phyloP scores from a whole-genome alignment of 345 rosid species.

The Rhizophora mangle region DNA sequence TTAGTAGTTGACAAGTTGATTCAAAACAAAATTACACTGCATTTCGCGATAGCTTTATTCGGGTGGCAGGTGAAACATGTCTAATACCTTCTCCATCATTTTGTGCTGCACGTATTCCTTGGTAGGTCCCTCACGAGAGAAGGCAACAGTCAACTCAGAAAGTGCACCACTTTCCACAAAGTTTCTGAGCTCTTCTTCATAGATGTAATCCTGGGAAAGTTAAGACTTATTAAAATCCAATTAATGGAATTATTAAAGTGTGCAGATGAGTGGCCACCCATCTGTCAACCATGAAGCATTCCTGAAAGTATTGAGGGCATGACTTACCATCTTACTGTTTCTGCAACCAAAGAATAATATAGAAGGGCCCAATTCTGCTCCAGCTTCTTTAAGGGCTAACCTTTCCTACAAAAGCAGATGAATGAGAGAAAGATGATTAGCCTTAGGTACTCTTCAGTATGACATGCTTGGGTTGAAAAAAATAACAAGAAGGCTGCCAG shows the following conservation, averaged over 20 bases:
- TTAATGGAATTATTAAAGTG: background rate
- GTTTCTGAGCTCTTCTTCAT: conserved; percentile 76
- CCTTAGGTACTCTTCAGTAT: background rate
- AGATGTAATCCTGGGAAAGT: conserved; percentile 70
- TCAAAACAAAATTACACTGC: background rate
- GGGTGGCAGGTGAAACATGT: conserved; percentile 15
- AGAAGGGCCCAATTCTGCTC: conserved; percentile 76
- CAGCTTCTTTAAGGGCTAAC: conserved; percentile 64
- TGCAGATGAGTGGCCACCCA: background rate
- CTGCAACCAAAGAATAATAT: conserved; percentile 92
- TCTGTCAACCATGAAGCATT: background rate
- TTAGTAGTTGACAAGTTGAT: background rate
- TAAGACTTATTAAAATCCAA: background rate
- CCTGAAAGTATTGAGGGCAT: conserved; percentile 1
- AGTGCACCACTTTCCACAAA: conserved; percentile 65
- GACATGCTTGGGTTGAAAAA: background rate
- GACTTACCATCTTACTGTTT: conserved; percentile 67
- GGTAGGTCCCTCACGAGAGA: conserved; percentile 89
- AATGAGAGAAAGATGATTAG: conserved; percentile 1
- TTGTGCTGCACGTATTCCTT: conserved; percentile 97
- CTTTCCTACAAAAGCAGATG: conserved; percentile 57
- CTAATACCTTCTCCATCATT: conserved; percentile 66
- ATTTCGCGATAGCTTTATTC: background rate
- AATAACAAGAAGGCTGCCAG: background rate
- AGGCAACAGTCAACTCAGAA: conserved; percentile 78